These are phyloP conservation scores for Cyclotella cryptica DNA, from an alignment of 108 stramenopile genomes.

Conservation along the genomic window DNA sequence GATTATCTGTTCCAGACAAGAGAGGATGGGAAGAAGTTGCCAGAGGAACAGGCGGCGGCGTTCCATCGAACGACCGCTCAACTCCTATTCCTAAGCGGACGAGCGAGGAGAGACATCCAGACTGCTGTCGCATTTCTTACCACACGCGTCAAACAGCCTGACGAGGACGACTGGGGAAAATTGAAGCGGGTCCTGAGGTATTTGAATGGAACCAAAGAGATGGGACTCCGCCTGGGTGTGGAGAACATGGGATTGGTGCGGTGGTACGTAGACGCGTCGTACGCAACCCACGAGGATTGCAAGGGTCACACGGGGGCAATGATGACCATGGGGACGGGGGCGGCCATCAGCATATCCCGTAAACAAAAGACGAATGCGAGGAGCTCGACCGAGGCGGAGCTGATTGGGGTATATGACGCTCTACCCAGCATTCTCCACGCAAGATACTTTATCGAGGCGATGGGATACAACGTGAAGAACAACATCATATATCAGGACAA, in stretches of 20 bases:
- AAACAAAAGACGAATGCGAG: constrained; percentile 40
- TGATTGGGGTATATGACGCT: constrained; percentile 48
- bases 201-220: neutral
- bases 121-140: constrained; percentile 1
- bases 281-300: neutral
- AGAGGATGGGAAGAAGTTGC: neutral
- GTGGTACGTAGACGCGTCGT: neutral
- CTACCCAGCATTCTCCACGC: constrained; percentile 10
- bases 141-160: neutral
- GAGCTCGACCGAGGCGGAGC: too few relatives aligned
- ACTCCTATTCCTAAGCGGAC: neutral
- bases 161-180: constrained; percentile 1
- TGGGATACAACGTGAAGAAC: neutral
- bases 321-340: constrained; percentile 8
- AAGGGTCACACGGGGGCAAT: neutral
- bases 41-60: neutral
- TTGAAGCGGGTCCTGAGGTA: neutral
- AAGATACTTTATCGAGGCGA: constrained; percentile 1
- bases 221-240: neutral
- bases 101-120: neutral
- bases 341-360: neutral
- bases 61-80: neutral
- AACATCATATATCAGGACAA: constrained; percentile 21
- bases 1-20: neutral
- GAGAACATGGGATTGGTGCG: neutral